Percentiles rank a stretch among this genome's conserved stretches.
phyloP scores from a whole-genome alignment of 2,329 filamentous ascomycete genomes.

The Ophiostoma triangulosporum region DNA sequence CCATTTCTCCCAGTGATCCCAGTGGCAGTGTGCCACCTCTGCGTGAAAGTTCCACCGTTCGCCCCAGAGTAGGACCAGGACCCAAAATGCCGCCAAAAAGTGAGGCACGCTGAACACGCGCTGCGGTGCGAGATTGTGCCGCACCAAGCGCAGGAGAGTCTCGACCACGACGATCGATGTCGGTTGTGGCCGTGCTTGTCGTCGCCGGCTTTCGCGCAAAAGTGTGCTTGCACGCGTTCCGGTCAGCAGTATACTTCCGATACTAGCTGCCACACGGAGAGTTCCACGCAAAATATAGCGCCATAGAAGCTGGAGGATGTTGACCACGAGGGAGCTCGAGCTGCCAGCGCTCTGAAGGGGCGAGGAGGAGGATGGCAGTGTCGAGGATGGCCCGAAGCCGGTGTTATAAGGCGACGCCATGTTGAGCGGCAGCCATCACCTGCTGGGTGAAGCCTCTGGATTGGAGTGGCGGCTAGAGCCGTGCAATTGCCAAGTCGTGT shows the following conservation, averaged over 20 bases:
- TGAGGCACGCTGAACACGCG: slow-evolving; percentile 52
- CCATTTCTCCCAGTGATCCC: slow-evolving; percentile 88
- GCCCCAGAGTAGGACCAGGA: slow-evolving; percentile 67
- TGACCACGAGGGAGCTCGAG: slow-evolving; percentile 19
- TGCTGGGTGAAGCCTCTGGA: background rate
- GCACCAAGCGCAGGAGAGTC: slow-evolving; percentile 18
- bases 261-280: background rate
- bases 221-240: slow-evolving; percentile 8
- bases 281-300: slow-evolving; percentile 7
- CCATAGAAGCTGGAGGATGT: slow-evolving; percentile 22
- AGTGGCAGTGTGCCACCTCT: slow-evolving; percentile 59
- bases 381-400: slow-evolving; percentile 11
- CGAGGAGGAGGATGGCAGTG: slow-evolving; percentile 2
- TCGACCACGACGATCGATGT: slow-evolving; percentile 13
- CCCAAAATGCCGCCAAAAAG: slow-evolving; percentile 58
- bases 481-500: background rate
- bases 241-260: slow-evolving; percentile 5
- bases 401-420: slow-evolving; percentile 28
- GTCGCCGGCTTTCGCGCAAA: slow-evolving; percentile 7
- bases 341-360: slow-evolving; percentile 23
- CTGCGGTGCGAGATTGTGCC: slow-evolving; percentile 33
- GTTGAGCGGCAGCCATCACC: slow-evolving; percentile 18
- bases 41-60: slow-evolving; percentile 67
- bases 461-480: background rate
- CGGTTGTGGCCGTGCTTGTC: slow-evolving; percentile 12